Conservation (phyloP, 2,329 filamentous ascomycete species). For the Nigrospora osmanthi region DNA sequence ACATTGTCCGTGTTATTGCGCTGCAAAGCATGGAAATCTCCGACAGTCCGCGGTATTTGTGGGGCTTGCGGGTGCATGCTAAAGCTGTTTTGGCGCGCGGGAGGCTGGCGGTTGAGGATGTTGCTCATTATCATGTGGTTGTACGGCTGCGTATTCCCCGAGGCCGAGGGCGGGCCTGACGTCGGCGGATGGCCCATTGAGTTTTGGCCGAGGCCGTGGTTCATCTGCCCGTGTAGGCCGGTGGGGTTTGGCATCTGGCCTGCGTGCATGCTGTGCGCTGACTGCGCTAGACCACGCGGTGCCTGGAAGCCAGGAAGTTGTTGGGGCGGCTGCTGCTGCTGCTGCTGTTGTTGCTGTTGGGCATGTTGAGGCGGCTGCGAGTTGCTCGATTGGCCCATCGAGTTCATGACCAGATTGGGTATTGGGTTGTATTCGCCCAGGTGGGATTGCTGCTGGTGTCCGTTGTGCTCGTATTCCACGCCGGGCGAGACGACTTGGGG, state of each 20-base stretch:
- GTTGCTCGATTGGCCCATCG: conserved; percentile 29
- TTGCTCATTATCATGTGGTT: conserved; percentile 19
- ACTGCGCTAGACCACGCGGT: conserved; percentile 8
- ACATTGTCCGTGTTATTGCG: conserved; percentile 32
- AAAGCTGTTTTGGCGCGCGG: conserved; percentile 31
- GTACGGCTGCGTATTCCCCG: conserved; percentile 17
- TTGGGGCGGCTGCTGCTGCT: conserved; percentile 12
- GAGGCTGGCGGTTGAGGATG: conserved; percentile 24
- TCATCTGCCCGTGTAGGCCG: conserved; percentile 18
- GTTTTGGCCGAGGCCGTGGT: conserved; percentile 19
- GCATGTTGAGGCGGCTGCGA: conserved; percentile 20
- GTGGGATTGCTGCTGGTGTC: not conserved
- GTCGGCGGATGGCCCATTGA: conserved; percentile 23
- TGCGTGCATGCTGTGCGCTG: conserved; percentile 22
- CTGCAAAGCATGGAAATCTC: conserved; percentile 42
- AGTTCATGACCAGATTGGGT: conserved; percentile 46
- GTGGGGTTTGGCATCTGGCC: conserved; percentile 25
- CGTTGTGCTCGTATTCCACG: conserved; percentile 37
- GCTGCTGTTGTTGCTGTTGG: conserved; percentile 12
- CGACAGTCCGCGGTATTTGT: conserved; percentile 32
- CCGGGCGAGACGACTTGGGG: conserved; percentile 44
- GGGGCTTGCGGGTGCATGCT: conserved; percentile 26
- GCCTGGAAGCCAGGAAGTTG: conserved; percentile 8
- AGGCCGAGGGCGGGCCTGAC: conserved; percentile 1
- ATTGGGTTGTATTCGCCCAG: conserved; percentile 39